A percentile compares a stretch with the other conserved stretches of the same genome.
Evolutionary conservation across 768 basidiomycete species (phyloP).

Genomic region (Mycena vulgaris): DNA sequence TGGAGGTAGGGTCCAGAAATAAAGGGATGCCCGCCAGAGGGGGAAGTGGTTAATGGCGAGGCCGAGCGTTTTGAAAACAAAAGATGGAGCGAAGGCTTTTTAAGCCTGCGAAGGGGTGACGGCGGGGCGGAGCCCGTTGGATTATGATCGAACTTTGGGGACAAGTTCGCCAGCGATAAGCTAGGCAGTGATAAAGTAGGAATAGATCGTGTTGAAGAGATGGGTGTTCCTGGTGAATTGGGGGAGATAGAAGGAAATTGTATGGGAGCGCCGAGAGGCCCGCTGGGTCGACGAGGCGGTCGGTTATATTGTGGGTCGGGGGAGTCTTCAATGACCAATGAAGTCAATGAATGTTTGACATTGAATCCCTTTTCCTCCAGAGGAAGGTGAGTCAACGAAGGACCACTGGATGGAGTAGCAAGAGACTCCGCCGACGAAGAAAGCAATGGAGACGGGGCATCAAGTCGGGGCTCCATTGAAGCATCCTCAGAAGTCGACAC

Average conservation of each 20-base stretch:
- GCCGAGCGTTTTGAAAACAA: conserved; percentile 77
- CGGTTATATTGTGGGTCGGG: conserved; percentile 22
- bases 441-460: conserved; percentile 39
- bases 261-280: conserved; percentile 20
- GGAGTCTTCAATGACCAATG: conserved; percentile 27
- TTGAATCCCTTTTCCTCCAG: conserved; percentile 28
- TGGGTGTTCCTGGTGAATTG: conserved; percentile 29
- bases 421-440: conserved; percentile 41
- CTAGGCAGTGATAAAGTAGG: conserved; percentile 41
- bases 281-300: conserved; percentile 25
- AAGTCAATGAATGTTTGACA: conserved; percentile 9
- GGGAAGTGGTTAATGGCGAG: conserved; percentile 57
- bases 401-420: conserved; percentile 37
- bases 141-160: conserved; percentile 35
- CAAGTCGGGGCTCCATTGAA: conserved; percentile 32
- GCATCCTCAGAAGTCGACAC: conserved; percentile 36
- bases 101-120: conserved; percentile 59
- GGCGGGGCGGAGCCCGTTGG: conserved; percentile 48
- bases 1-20: conserved; percentile 52
- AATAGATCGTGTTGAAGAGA: conserved; percentile 35
- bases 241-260: conserved; percentile 34
- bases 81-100: conserved; percentile 79
- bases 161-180: conserved; percentile 25
- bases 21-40: conserved; percentile 45
- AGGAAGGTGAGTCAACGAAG: conserved; percentile 31